A percentile compares a stretch with the other conserved stretches of the same genome.
Conservation (phyloP, 2,329 filamentous ascomycete genomes). For the Fusarium goolgardi region DNA sequence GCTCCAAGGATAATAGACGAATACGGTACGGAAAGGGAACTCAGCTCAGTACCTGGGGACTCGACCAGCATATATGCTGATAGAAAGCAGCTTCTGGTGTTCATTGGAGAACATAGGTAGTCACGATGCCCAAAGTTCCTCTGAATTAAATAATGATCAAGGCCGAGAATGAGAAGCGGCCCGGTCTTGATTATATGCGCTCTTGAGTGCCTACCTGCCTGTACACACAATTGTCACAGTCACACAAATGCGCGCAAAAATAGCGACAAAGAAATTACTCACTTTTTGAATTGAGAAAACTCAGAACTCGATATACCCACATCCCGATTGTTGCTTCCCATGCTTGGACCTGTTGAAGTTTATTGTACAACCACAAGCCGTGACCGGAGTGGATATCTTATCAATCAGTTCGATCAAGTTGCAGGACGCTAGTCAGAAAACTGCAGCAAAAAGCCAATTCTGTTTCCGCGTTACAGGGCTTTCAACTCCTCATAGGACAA, state of each 20-base stretch:
- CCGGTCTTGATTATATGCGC: not conserved
- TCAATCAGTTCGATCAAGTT: conserved; percentile 47
- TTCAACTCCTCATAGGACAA: conserved; percentile 5
- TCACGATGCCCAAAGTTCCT: not conserved
- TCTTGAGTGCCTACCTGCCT: not conserved
- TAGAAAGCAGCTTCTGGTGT: not conserved
- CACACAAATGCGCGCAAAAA: not conserved
- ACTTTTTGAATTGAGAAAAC: not conserved
- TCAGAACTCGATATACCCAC: not conserved
- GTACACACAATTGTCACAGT: not conserved
- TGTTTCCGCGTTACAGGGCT: conserved; percentile 22
- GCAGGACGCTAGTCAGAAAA: conserved; percentile 39
- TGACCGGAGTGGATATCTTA: conserved; percentile 42
- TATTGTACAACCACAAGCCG: not conserved
- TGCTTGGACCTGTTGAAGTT: not conserved
- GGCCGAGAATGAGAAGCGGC: not conserved
- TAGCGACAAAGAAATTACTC: not conserved
- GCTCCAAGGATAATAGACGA: not conserved
- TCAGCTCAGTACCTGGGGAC: not conserved
- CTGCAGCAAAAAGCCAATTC: conserved; percentile 14
- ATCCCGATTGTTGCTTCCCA: not conserved
- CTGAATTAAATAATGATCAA: not conserved
- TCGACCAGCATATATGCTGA: not conserved
- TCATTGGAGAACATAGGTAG: not conserved
- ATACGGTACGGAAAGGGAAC: not conserved